Conservation (phyloP, 2,329 filamentous ascomycete genomes). For the Rhinocladiella similis region DNA sequence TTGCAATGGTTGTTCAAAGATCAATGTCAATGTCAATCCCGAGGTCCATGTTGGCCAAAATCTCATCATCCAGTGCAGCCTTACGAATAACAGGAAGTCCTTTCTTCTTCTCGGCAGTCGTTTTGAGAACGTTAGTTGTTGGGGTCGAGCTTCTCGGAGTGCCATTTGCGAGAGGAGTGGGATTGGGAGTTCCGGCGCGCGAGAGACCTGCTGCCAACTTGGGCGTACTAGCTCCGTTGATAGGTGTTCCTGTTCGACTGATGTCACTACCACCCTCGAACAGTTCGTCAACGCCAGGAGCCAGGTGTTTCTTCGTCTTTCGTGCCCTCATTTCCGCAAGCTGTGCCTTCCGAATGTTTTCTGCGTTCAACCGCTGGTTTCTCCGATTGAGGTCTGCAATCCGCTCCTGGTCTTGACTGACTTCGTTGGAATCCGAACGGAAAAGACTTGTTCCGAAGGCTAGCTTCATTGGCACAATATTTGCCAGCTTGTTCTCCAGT, state of each 20-base stretch:
- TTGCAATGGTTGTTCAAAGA: background rate
- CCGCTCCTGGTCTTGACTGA: slow-evolving; percentile 70
- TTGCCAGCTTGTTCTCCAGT: slow-evolving; percentile 51
- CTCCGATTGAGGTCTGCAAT: slow-evolving; percentile 79
- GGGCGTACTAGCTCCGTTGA: slow-evolving; percentile 54
- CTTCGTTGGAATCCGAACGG: slow-evolving; percentile 52
- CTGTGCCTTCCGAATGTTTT: slow-evolving; percentile 87
- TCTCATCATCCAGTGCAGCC: slow-evolving; percentile 84
- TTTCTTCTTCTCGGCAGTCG: slow-evolving; percentile 41
- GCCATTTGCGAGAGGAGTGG: slow-evolving; percentile 19
- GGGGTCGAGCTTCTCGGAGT: slow-evolving; percentile 24
- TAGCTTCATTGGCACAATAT: slow-evolving; percentile 59
- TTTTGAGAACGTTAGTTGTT: slow-evolving; percentile 16
- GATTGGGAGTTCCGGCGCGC: slow-evolving; percentile 36
- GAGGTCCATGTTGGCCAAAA: slow-evolving; percentile 84
- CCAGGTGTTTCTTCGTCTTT: slow-evolving; percentile 46
- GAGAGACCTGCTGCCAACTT: slow-evolving; percentile 37
- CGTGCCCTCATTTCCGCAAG: slow-evolving; percentile 70
- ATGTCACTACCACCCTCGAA: slow-evolving; percentile 47
- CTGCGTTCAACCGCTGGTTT: slow-evolving; percentile 81
- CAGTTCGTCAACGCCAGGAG: slow-evolving; percentile 43
- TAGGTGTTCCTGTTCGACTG: slow-evolving; percentile 50
- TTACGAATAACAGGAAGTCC: slow-evolving; percentile 69
- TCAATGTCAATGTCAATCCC: slow-evolving; percentile 86
- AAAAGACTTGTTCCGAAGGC: slow-evolving; percentile 69